Base-by-base conservation (phyloP, 176 grass and related monocot species). In the Cocos nucifera region DNA sequence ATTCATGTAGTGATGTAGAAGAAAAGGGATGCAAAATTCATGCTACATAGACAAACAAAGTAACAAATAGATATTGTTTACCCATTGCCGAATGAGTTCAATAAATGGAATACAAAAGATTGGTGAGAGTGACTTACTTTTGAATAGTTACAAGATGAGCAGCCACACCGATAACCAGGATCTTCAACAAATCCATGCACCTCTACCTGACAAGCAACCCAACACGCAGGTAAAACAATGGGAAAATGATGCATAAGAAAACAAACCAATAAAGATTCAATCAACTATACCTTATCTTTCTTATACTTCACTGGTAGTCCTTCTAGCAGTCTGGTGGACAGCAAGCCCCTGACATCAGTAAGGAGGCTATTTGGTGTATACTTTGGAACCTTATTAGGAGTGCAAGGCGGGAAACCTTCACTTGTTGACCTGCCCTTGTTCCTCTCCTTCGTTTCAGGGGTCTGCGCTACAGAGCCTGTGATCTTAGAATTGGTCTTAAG, bases 111-210 rank as follows among this genome's bases (percentile, higher is more conserved):
- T 26, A 49, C 28, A 6, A n/a, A 51, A 32, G 2, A 78, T n/a
- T 22, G 35, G 0, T 44, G 10, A 44, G 9, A 44, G 35, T 44
- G 48, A 84, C 35, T 79, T 70, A 83, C 59, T 63, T 70, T 69
- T 6, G 22, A 69, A 66, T 81, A 78, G 17, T 67, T 62, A 73
- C 89, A 83, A 17, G 15, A 7, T 32, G 76, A 55, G 74, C 76
- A 95, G 30, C 69, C 62, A 60, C 85, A 86, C 48, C 23, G 51
- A 68, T 77, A 95, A 16, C 79, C 76, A 29, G 32, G 57, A 27
- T 15, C 54, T 57, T 69, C 61, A 20, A 95, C 78, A 44, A 77
- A 69, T 54, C 85, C 85, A 12, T 54, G 22, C 0, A 89, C 58
- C 1, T 16, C 1, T 8, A 63, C 65, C 85, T 95, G 63, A 51